These are phyloP conservation scores for Hyphopichia khmerensis DNA, from an alignment of 1,139 yeast species.

Conservation along the genomic window DNA sequence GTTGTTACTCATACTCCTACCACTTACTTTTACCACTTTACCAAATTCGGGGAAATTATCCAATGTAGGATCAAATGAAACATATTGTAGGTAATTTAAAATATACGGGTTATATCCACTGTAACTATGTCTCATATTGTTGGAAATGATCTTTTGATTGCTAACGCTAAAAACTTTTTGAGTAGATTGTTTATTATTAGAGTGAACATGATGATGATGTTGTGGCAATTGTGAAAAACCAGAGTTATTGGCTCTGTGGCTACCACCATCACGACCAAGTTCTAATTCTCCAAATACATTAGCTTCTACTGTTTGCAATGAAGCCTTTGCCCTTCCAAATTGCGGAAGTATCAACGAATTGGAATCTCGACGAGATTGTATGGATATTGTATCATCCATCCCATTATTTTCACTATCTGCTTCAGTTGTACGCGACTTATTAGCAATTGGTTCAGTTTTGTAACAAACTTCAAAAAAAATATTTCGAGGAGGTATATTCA, in stretches of 20 bases:
- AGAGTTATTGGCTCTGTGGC: constrained; percentile 1
- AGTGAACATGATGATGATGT: constrained; percentile 17
- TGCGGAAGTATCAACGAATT: constrained; percentile 34
- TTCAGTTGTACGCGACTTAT: constrained; percentile 17
- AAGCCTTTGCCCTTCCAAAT: constrained; percentile 40
- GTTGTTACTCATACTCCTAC: constrained; percentile 1
- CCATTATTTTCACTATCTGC: constrained; percentile 16
- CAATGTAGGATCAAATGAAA: constrained; percentile 56
- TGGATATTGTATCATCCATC: constrained; percentile 2
- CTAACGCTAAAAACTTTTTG: constrained; percentile 37
- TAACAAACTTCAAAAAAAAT: constrained; percentile 64
- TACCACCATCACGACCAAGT: constrained; percentile 19
- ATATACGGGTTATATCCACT: constrained; percentile 67
- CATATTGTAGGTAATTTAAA: constrained; percentile 50
- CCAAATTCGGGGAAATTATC: constrained; percentile 76
- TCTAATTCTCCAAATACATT: constrained; percentile 65
- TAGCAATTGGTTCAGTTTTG: constrained; percentile 40
- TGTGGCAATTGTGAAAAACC: constrained; percentile 3
- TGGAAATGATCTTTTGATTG: constrained; percentile 36
- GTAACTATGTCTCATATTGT: constrained; percentile 54
- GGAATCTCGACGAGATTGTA: constrained; percentile 11
- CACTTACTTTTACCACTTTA: constrained; percentile 11
- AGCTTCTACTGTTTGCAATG: constrained; percentile 56
- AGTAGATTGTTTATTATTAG: constrained; percentile 11
- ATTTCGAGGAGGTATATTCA: constrained; percentile 49